These are phyloP conservation scores for Zanthoxylum bungeanum DNA, from an alignment of 345 rosid species.

Conservation along the genomic window DNA sequence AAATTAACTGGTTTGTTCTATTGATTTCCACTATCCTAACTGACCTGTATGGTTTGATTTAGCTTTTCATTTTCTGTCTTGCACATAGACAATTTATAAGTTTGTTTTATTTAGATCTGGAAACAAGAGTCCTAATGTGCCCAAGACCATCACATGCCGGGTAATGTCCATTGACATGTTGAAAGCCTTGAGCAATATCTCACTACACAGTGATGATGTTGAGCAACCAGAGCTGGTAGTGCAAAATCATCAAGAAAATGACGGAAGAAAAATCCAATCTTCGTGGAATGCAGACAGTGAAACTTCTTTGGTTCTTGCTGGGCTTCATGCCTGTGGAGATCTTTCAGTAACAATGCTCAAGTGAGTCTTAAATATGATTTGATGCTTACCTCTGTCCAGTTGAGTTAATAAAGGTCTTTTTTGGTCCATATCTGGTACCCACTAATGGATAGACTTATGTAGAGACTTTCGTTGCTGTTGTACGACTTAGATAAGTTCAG, in stretches of 20 bases:
- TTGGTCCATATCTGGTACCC: not conserved
- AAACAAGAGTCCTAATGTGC: conserved; percentile 46
- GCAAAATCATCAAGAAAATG: conserved; percentile 16
- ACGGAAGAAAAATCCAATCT: conserved; percentile 22
- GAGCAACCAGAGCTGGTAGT: conserved; percentile 24
- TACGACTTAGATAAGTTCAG: not conserved
- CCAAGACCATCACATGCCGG: conserved; percentile 66
- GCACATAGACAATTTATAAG: conserved; percentile 25
- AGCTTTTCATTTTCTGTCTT: conserved; percentile 12
- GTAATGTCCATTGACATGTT: conserved; percentile 64
- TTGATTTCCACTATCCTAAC: conserved; percentile 2
- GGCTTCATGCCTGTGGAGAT: conserved; percentile 98
- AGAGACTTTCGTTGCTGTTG: not conserved
- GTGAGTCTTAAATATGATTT: conserved; percentile 39
- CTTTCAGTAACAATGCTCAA: conserved; percentile 86
- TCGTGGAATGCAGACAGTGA: conserved; percentile 19
- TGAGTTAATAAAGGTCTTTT: not conserved
- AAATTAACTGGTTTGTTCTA: not conserved
- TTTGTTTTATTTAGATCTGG: conserved; percentile 58
- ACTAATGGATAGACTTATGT: not conserved
- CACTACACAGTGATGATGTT: conserved; percentile 27
- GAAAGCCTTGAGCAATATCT: conserved; percentile 46
- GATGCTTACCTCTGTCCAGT: not conserved
- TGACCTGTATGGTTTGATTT: not conserved
- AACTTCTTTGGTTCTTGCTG: conserved; percentile 74